phyloP scores from a whole-genome alignment of 768 basidiomycete genomes.

The Tulasnella sp. region DNA sequence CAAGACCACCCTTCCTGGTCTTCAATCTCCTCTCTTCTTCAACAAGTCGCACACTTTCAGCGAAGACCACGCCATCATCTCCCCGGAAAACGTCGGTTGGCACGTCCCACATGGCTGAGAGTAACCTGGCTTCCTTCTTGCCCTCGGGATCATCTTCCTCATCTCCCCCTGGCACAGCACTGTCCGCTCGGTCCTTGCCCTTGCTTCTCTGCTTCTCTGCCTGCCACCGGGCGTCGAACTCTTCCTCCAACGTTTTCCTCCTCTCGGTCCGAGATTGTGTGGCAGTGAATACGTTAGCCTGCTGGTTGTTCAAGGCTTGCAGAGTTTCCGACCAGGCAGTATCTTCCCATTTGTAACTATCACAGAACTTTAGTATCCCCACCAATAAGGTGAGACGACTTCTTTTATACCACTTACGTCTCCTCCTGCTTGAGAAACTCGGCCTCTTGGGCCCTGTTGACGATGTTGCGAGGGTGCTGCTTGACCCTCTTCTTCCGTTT shows the following conservation, averaged over 20 bases:
- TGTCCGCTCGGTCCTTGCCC: slow-evolving; percentile 3
- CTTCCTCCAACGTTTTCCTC: slow-evolving; percentile 4
- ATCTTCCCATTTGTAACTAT: slow-evolving; percentile 5
- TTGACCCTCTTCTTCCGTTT: background rate
- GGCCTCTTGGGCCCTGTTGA: slow-evolving; percentile 9
- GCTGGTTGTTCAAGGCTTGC: slow-evolving; percentile 9
- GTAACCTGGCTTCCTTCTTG: slow-evolving; percentile 2
- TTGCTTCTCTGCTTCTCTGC: background rate
- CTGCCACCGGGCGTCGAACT: slow-evolving; percentile 2
- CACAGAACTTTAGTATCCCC: background rate
- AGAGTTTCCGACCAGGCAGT: slow-evolving; percentile 10
- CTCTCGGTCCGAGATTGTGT: background rate
- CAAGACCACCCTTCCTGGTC: background rate
- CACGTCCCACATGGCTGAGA: slow-evolving; percentile 7
- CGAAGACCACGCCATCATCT: background rate
- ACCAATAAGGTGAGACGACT: too few species aligned
- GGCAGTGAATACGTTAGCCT: slow-evolving; percentile 1
- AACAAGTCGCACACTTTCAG: background rate
- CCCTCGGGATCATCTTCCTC: background rate
- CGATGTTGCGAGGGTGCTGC: slow-evolving; percentile 14
- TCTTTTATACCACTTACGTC: slow-evolving; percentile 2
- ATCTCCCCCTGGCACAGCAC: background rate
- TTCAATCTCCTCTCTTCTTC: slow-evolving; percentile 1
- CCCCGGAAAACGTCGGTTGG: slow-evolving; percentile 4
- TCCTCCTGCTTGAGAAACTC: slow-evolving; percentile 8